These are phyloP conservation scores for Venturia aucupariae DNA, from an alignment of 2,329 filamentous ascomycete species.

Conservation along the genomic window DNA sequence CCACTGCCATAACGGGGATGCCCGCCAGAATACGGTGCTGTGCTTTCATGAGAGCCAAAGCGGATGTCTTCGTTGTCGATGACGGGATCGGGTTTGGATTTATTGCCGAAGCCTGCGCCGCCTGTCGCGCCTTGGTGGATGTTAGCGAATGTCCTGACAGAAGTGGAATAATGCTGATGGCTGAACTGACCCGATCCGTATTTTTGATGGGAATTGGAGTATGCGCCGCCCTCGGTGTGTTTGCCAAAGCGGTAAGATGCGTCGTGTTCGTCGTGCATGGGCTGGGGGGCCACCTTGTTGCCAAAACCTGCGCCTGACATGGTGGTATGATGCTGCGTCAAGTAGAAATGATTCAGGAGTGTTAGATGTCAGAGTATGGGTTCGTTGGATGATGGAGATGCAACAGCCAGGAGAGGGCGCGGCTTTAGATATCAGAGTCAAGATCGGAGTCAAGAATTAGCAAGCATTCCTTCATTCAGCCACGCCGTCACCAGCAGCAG, in stretches of 20 bases:
- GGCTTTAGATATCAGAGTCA: neutral
- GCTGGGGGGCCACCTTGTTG: slow-evolving; percentile 18
- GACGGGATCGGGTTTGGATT: slow-evolving; percentile 19
- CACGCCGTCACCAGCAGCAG: neutral
- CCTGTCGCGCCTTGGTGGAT: slow-evolving; percentile 20
- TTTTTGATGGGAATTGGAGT: slow-evolving; percentile 21
- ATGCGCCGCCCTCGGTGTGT: slow-evolving; percentile 22
- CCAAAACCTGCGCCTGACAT: slow-evolving; percentile 17
- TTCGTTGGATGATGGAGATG: no score
- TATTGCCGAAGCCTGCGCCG: slow-evolving; percentile 31
- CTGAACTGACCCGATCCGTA: neutral
- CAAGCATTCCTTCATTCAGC: neutral
- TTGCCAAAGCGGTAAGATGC: slow-evolving; percentile 22
- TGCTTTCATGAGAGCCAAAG: slow-evolving; percentile 8
- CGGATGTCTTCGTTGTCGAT: slow-evolving; percentile 8
- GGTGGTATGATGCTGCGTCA: neutral
- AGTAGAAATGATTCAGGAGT: neutral
- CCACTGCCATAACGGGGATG: slow-evolving; percentile 1
- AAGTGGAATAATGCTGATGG: neutral
- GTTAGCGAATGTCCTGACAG: neutral
- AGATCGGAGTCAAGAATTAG: no score
- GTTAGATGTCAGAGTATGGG: no score
- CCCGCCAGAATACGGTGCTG: slow-evolving; percentile 8
- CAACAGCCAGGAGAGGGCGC: neutral
- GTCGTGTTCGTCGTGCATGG: slow-evolving; percentile 19